These are phyloP conservation scores for Vaccinium corymbosum DNA, from an alignment of 148 eudicot genomes.

Conservation along the genomic window DNA sequence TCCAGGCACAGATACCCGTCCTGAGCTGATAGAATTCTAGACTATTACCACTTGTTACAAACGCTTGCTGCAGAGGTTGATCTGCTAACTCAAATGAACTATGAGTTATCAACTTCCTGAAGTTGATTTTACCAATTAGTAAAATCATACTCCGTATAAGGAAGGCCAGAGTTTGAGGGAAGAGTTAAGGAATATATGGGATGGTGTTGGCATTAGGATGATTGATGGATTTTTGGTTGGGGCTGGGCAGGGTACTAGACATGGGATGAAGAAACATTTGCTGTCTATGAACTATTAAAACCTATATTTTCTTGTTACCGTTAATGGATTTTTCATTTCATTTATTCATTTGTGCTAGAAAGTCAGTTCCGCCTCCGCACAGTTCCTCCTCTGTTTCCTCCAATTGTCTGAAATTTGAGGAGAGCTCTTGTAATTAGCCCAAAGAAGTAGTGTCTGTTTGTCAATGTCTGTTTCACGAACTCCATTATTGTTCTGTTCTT, in stretches of 20 bases:
- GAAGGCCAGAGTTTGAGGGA: neutral
- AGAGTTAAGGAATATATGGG: neutral
- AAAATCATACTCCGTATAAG: neutral
- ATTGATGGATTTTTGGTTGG: neutral
- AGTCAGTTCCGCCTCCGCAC: neutral
- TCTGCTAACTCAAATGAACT: neutral
- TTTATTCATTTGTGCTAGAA: neutral
- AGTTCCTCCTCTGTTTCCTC: too few relatives aligned
- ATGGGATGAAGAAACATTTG: neutral
- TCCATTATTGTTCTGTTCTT: neutral
- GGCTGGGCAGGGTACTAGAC: neutral
- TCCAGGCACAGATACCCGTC: neutral
- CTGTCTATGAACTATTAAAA: neutral
- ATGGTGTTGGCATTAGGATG: neutral
- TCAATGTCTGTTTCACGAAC: neutral
- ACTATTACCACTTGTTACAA: neutral
- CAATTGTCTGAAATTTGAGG: neutral
- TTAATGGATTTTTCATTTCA: neutral
- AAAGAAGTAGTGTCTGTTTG: neutral
- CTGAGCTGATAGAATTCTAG: neutral
- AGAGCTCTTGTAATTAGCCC: neutral
- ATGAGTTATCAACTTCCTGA: neutral
- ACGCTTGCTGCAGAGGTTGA: neutral
- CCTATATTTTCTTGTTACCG: neutral
- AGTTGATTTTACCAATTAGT: neutral